A percentile compares a stretch with the other conserved stretches of the same genome.
Conservation (phyloP, 2,329 filamentous ascomycete genomes). For the Diaporthe sp. region DNA sequence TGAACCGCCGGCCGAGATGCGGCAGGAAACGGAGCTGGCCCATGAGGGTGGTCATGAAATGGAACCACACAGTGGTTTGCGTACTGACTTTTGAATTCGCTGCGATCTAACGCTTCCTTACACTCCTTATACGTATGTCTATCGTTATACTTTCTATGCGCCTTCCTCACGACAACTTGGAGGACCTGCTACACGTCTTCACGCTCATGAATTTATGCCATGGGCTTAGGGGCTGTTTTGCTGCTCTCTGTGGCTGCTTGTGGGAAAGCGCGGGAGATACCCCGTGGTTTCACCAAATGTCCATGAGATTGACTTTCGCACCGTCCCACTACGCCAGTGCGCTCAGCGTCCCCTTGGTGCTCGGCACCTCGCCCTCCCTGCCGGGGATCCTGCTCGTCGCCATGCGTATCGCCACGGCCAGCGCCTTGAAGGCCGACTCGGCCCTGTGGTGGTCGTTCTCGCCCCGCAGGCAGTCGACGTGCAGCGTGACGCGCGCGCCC, state of each 20-base stretch:
- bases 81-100: not conserved
- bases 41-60: no score
- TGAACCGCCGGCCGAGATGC: conserved; percentile 19
- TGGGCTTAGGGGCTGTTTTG: not conserved
- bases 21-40: not conserved
- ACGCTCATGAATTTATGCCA: not conserved
- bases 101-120: not conserved
- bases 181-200: not conserved
- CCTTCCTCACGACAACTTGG: not conserved
- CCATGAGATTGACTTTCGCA: not conserved
- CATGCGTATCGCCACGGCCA: conserved; percentile 86
- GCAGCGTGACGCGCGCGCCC: conserved; percentile 90
- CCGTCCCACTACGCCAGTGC: conserved; percentile 55
- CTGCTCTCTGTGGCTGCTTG: no score
- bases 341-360: conserved; percentile 92
- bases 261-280: no score
- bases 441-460: conserved; percentile 96
- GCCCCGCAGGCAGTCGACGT: conserved; percentile 92
- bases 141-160: not conserved
- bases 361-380: conserved; percentile 92
- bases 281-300: no score
- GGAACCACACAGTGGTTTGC: not conserved
- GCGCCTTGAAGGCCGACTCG: conserved; percentile 96
- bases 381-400: conserved; percentile 83
- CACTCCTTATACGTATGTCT: not conserved